phyloP scores from a whole-genome alignment of 345 rosid genomes.

The Psidium friedrichsthalianum region DNA sequence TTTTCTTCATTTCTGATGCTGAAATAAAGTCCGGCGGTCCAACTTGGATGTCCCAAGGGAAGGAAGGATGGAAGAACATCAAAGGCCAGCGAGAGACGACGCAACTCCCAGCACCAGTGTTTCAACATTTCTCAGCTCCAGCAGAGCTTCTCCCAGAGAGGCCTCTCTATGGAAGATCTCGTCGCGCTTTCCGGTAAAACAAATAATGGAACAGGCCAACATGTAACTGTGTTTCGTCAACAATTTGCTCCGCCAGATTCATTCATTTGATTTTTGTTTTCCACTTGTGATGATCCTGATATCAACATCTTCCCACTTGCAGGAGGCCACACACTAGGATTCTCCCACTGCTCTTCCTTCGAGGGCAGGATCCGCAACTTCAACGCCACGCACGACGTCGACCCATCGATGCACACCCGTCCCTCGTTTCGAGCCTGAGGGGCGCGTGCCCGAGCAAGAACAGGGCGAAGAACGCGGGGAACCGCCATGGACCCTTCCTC shows the following conservation, averaged over 20 bases:
- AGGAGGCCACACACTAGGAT: constrained; percentile 92
- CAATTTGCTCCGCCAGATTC: neutral
- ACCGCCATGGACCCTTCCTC: constrained; percentile 42
- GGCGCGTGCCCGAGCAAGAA: constrained; percentile 47
- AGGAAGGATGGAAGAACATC: constrained; percentile 85
- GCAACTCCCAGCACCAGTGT: constrained; percentile 68
- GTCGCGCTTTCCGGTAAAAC: constrained; percentile 66
- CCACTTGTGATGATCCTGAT: neutral
- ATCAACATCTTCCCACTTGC: neutral
- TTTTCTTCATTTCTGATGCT: neutral
- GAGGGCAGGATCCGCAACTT: constrained; percentile 75
- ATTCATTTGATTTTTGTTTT: constrained; percentile 8
- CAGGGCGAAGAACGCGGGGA: constrained; percentile 57
- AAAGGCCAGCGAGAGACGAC: constrained; percentile 74
- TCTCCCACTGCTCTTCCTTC: constrained; percentile 83
- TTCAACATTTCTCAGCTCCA: constrained; percentile 68
- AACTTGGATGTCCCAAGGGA: constrained; percentile 78
- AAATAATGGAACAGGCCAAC: neutral
- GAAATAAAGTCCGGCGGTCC: constrained; percentile 73
- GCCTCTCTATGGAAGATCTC: constrained; percentile 63
- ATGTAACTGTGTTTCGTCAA: neutral
- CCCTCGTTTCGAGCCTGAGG: constrained; percentile 43
- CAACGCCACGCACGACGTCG: constrained; percentile 40
- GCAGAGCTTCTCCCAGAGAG: constrained; percentile 75
- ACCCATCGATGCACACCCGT: constrained; percentile 52